Evolutionary conservation across 1,139 yeast species (phyloP), one percentile per base, ranked within the genome.

Genomic region (Geotrichum reessii): DNA sequence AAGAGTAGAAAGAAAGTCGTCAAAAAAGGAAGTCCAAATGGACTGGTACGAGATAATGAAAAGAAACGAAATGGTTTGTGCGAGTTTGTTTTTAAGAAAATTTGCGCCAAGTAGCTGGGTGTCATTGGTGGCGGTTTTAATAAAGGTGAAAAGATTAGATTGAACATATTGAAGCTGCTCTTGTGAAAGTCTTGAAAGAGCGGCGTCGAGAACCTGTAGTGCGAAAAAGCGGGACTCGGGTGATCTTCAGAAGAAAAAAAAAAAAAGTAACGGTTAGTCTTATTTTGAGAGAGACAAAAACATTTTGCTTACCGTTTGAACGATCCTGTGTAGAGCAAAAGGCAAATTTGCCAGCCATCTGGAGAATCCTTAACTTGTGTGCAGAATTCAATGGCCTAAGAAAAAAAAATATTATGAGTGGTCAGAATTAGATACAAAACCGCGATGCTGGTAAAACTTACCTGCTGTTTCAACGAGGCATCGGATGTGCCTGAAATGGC

Each of bases 401-500:
- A 44, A 37, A 37, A 9, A 37, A 9, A 25, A 21, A 27, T n/a
- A n/a, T n/a, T n/a, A n/a, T n/a, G n/a, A 42, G 31, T 14, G 44
- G 19, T 14, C 11, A 25, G 40, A 50, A 27, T 37, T 5, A n/a
- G n/a, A 17, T 7, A n/a, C 9, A 14, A 37, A 37, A 9, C 21
- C n/a, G 44, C 21, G n/a, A 9, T 11, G 44, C 21, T 14, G 19
- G 27, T 27, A 17, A 19, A 12, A 61, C 74, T 55, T 62, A 74
- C 77, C 69, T 92, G 97, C 65, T 81, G 83, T 68, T 87, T 87
- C 60, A 92, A 76, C 52, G 73, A 75, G 27, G 80, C 76, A 71
- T 89, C 95, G 24, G 87, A 81, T n/a, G 86, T 78, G 53, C 89
- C 88, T 69, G 86, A 84, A 63, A 90, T 82, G 46, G 97, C 98